Conservation (phyloP, 2,329 filamentous ascomycete genomes). For the Exophiala sideris region DNA sequence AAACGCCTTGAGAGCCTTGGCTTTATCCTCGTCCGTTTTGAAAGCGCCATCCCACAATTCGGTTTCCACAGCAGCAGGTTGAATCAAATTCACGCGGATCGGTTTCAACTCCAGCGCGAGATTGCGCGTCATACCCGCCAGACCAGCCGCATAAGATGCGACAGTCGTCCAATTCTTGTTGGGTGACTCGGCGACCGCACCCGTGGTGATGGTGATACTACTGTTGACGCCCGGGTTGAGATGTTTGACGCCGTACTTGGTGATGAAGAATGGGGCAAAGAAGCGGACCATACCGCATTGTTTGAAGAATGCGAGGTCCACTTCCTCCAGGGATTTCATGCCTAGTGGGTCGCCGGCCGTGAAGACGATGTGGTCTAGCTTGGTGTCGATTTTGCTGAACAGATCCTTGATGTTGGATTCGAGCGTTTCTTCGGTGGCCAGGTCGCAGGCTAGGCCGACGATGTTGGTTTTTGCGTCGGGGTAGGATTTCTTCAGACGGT, state of each 20-base stretch:
- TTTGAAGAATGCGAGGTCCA: conserved; percentile 30
- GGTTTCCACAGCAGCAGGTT: conserved; percentile 42
- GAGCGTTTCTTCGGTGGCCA: conserved; percentile 41
- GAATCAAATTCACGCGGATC: conserved; percentile 42
- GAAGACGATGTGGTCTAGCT: conserved; percentile 51
- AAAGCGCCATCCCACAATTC: conserved; percentile 37
- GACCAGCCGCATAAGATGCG: conserved; percentile 29
- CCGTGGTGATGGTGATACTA: conserved; percentile 43
- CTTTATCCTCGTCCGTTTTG: conserved; percentile 24
- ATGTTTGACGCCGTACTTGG: conserved; percentile 33
- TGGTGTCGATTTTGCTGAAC: conserved; percentile 28
- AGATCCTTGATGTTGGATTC: conserved; percentile 45
- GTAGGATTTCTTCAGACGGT: conserved; percentile 42
- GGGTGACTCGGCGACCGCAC: conserved; percentile 37
- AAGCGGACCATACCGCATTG: conserved; percentile 36
- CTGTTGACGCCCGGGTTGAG: conserved; percentile 31
- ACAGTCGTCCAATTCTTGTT: conserved; percentile 34
- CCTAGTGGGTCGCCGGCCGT: conserved; percentile 46
- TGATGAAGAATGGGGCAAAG: conserved; percentile 37
- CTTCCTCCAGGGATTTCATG: conserved; percentile 28
- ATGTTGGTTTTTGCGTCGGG: conserved; percentile 36
- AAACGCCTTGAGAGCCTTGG: conserved; percentile 26
- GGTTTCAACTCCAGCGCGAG: conserved; percentile 44
- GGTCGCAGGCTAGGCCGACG: conserved; percentile 43
- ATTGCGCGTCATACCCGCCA: conserved; percentile 36